Evolutionary conservation across 176 grass and related monocot genomes (phyloP), one percentile per base, ranked within the genome.

Genomic region (Guadua angustifolia): DNA sequence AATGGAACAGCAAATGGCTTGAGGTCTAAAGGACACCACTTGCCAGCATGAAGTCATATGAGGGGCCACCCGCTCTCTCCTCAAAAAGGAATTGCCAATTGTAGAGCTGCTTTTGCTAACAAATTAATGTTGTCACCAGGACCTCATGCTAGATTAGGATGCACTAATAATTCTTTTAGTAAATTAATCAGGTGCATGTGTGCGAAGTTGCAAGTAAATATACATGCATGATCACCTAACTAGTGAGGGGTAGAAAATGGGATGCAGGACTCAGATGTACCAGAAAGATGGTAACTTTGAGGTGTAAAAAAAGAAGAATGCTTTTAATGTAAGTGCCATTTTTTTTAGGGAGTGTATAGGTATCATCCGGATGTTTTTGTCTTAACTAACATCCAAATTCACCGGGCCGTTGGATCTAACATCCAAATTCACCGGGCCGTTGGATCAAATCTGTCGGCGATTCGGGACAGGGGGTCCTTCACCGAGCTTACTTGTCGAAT

Each of bases 111-210:
- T 89, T 89, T 89, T 66, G 45, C 35, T 85, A 85, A 85, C 36
- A 81, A 89, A n/a, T n/a, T n/a, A n/a, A 89, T 76, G 52, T 85
- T 89, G 81, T 85, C 82, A 70, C 71, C 56, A 71, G 70, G 62
- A n/a, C 82, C 61, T 69, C 69, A 43, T 55, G 62, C 84, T 85
- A 81, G 77, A 71, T 85, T 85, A 85, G 77, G 71, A 76, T 81
- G 82, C 88, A 89, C 77, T 81, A 62, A 76, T 75, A 5, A 43
- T 74, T 74, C 87, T 85, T 85, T 18, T 19, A 75, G 69, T 85
- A 85, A 58, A 84, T 22, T 84, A 84, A 88, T 51, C 58, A 64
- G 19, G 53, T 88, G 79, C 73, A 77, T 71, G 43, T 77, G 74
- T 89, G 51, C 69, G 80, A 78, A 89, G 66, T 6, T 71, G 5